Base-by-base conservation (phyloP, 768 basidiomycete species). In the Neoboletus magnificus region DNA sequence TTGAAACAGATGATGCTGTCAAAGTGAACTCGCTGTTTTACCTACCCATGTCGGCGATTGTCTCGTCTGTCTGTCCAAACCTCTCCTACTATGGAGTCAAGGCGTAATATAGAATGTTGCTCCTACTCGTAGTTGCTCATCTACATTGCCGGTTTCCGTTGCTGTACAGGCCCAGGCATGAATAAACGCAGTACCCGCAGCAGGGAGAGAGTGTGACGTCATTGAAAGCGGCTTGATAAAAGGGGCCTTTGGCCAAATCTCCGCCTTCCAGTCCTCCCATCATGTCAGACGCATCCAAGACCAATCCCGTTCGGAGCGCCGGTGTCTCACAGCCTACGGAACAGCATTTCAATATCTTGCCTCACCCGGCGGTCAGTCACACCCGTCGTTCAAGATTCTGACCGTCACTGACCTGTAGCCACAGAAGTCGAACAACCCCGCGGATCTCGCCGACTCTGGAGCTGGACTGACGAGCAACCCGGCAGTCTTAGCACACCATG, bases 1-100 rank as follows among this genome's bases (percentile, higher is more conserved):
- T 62, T 32, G 50, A 56, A 56, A 43, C 62, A 86, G 85, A 87
- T 89, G 85, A 87, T 89, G 87, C 73, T 86, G 48, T 79, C 83
- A 63, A 87, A 86, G 77, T 88, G 72, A 78, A 65, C 49, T 20
- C 43, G 5, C 23, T 50, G 16, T 52, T 54, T 44, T 62, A 27
- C 47, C 29, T 54, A 20, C 64, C 63, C 49, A 58, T 60, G 52
- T 59, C 62, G 4, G 47, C 62, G n/a, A 23, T 58, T 7, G 30
- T 58, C 29, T 18, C 35, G 4, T 37, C 62, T 30, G 25, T 37
- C 23, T 50, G 52, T 50, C 37, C 53, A 37, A 57, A 15, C 11
- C 16, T 50, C 23, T 42, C 54, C 20, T 50, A 62, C 12, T 35
- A 11, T 49, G 35, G 18, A 20, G 33, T 15, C 12, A 42, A 37